Percentiles rank a stretch among this genome's conserved stretches.
Evolutionary conservation across 768 basidiomycete genomes (phyloP).

Genomic region (Imleria badia): DNA sequence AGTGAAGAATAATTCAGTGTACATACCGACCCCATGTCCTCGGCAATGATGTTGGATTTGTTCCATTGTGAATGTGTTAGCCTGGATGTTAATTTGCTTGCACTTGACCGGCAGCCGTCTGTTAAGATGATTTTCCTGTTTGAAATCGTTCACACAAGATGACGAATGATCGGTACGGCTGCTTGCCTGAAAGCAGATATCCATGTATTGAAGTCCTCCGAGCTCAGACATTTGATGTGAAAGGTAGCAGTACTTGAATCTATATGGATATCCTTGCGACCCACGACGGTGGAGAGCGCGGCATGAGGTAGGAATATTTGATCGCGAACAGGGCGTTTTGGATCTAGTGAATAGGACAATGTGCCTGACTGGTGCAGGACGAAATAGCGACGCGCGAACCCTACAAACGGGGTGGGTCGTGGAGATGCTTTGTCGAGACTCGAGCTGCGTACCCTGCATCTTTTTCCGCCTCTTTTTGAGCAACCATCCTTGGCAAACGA

Average conservation of each 20-base stretch:
- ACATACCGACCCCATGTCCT: conserved; percentile 68
- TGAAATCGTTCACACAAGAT: conserved; percentile 18
- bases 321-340: conserved; percentile 70
- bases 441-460: conserved; percentile 65
- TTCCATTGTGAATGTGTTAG: conserved; percentile 45
- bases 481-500: conserved; percentile 73
- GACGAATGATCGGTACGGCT: conserved; percentile 1
- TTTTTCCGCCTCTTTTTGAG: conserved; percentile 86
- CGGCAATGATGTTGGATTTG: conserved; percentile 52
- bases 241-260: conserved; percentile 77
- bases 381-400: conserved; percentile 85
- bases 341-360: conserved; percentile 74
- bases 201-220: conserved; percentile 72
- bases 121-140: conserved; percentile 59
- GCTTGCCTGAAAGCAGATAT: conserved; percentile 70
- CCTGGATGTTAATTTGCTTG: conserved; percentile 38
- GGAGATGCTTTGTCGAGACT: neutral
- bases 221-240: conserved; percentile 75
- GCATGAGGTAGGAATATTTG: conserved; percentile 64
- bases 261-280: conserved; percentile 77
- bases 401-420: conserved; percentile 36
- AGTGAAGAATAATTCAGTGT: neutral
- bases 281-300: conserved; percentile 73
- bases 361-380: conserved; percentile 63
- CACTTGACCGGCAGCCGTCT: conserved; percentile 37